Evolutionary conservation across 371 early-diverging fungal species (phyloP), one percentile per base, ranked within the genome.

Genomic region (Mucor piriformis): DNA sequence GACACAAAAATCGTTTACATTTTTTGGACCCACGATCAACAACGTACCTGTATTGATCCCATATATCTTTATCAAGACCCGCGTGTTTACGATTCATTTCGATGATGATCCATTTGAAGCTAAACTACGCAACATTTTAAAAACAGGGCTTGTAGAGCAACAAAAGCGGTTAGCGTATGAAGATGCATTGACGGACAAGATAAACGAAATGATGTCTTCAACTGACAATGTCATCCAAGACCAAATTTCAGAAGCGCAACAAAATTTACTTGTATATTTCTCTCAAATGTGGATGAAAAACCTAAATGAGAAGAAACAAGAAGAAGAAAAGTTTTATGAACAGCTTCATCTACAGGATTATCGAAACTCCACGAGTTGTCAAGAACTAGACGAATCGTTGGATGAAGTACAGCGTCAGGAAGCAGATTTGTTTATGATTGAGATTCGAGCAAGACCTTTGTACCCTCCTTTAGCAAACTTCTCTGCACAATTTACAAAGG

Each of bases 51-150:
- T 63, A 7, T 11, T 12, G 10, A 33, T 66, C 2, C 56, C 54
- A 1, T 29, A 15, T 23, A 35, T 72, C 10, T 20, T 32, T 2
- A 10, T 69, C 3, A 40, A 33, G n/a, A 20, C 62, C 1, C 15
- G 48, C 7, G 15, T 58, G 15, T 63, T 69, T 15, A 53, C 50
- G 3, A 54, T 81, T 11, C 55, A 60, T n/a, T 48, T 73, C 24
- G 68, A 70, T 7, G 85, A 85, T 52, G 74, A 76, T 52, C 76
- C 74, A 6, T 81, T 85, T 58, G 85, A 85, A 50, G 59, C 57
- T 0, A 57, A 43, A 13, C 51, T 85, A 18, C 50, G 71, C 2
- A 58, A 60, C 2, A 82, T 73, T 16, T 78, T 74, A 16, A 38
- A 54, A 10, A 54, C 60, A 10, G 81, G 83, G 4, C 35, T 73